Conservation (phyloP, 2,329 filamentous ascomycete species). For the Botrytis fragariae region DNA sequence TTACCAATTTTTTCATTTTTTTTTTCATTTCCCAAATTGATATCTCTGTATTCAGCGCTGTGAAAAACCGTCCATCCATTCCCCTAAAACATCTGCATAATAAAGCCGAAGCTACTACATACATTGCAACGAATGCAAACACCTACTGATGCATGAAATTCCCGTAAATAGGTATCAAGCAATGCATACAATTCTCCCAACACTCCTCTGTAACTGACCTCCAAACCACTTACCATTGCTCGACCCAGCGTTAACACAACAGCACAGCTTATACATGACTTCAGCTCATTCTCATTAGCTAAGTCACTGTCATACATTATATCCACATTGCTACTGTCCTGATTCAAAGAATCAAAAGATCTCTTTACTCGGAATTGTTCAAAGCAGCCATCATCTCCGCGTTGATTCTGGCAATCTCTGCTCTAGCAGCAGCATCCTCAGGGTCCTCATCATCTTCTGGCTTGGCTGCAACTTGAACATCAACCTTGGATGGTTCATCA, state of each 20-base stretch:
- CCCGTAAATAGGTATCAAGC: neutral
- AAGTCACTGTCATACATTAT: neutral
- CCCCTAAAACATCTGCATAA: conserved; percentile 6
- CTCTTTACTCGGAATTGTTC: conserved; percentile 11
- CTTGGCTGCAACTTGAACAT: neutral
- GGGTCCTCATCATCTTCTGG: conserved; percentile 25
- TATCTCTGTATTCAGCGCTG: conserved; percentile 8
- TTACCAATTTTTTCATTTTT: neutral
- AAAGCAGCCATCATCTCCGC: conserved; percentile 30
- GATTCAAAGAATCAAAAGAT: neutral
- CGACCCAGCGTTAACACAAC: neutral
- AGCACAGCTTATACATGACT: neutral
- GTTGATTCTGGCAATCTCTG: conserved; percentile 34
- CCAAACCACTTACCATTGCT: neutral
- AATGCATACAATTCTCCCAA: neutral
- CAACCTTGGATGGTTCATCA: conserved; percentile 3
- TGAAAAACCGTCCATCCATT: neutral
- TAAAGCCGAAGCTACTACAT: conserved; percentile 11
- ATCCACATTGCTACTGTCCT: neutral
- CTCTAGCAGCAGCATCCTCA: conserved; percentile 31
- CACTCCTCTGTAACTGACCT: neutral
- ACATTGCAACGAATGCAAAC: conserved; percentile 11
- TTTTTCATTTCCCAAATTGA: conserved; percentile 18
- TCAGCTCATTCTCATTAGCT: neutral
- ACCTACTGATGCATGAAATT: conserved; percentile 1